Percentiles rank a stretch among this genome's conserved stretches.
Conservation (phyloP, 139 green algal species). For the Monoraphidium neglectum region DNA sequence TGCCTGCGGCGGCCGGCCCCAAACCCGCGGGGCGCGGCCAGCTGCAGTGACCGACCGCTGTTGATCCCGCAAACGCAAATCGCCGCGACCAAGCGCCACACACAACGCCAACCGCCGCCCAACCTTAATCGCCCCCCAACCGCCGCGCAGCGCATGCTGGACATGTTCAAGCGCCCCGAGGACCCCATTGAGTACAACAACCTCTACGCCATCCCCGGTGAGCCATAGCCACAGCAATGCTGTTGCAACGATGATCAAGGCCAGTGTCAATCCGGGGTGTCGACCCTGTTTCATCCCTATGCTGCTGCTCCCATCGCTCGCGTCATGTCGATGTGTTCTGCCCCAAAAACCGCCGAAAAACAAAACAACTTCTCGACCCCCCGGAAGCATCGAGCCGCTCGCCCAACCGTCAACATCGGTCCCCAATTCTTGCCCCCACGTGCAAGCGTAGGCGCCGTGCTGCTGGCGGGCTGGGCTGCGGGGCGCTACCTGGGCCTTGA, state of each 20-base stretch:
- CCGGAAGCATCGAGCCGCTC: neutral
- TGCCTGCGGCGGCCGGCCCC: too few species aligned
- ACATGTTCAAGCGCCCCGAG: conserved; percentile 90
- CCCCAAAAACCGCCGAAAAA: too few species aligned
- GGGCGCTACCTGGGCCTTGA: conserved; percentile 57
- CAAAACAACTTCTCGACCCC: neutral
- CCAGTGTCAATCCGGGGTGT: too few species aligned
- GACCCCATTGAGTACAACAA: conserved; percentile 85
- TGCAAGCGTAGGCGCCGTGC: conserved; percentile 31
- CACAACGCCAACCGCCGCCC: neutral
- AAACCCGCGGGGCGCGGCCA: too few species aligned
- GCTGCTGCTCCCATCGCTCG: neutral
- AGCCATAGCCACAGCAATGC: too few species aligned
- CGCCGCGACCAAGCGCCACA: neutral
- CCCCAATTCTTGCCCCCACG: neutral
- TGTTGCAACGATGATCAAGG: too few species aligned
- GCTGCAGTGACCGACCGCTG: too few species aligned
- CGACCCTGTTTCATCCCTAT: too few species aligned
- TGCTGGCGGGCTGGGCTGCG: conserved; percentile 51
- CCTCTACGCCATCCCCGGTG: conserved; percentile 64
- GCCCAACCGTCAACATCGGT: neutral
- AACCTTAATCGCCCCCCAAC: neutral
- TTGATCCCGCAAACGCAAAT: neutral
- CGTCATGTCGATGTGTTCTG: neutral
- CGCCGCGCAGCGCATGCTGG: conserved; percentile 90